Evolutionary conservation across 1,139 yeast genomes (phyloP).

Genomic region (Casaregolazyma lundiana): DNA sequence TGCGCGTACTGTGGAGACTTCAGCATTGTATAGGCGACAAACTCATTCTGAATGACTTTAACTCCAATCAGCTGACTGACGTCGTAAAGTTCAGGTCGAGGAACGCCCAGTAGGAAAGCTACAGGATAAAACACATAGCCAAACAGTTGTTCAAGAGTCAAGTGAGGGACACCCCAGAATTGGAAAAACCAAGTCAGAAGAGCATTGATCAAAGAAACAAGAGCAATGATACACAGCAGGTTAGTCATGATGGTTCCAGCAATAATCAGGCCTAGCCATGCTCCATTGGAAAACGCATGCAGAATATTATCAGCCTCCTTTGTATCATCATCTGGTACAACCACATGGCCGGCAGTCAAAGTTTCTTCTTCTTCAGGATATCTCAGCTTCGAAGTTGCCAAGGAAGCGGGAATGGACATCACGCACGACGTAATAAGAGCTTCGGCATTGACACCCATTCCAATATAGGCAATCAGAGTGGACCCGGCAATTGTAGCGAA

Average conservation of each 20-base stretch:
- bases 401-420: constrained; percentile 66
- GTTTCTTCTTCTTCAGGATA: constrained; percentile 59
- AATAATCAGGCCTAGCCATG: constrained; percentile 54
- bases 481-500: constrained; percentile 67
- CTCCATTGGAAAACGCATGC: constrained; percentile 63
- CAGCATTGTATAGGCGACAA: constrained; percentile 51
- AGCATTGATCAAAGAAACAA: constrained; percentile 57
- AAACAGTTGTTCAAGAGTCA: constrained; percentile 54
- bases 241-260: constrained; percentile 61
- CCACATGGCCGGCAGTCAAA: constrained; percentile 47
- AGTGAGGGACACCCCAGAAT: constrained; percentile 53
- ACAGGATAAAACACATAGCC: constrained; percentile 60
- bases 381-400: constrained; percentile 60
- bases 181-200: constrained; percentile 60
- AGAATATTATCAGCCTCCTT: constrained; percentile 52
- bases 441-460: constrained; percentile 60
- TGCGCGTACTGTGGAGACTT: constrained; percentile 41
- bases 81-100: constrained; percentile 50
- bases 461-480: constrained; percentile 60
- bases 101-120: constrained; percentile 58
- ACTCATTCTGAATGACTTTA: constrained; percentile 62
- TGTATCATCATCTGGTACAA: constrained; percentile 44
- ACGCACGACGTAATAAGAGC: constrained; percentile 65
- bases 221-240: constrained; percentile 58
- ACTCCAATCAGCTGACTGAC: constrained; percentile 53